Evolutionary conservation across 2,329 filamentous ascomycete genomes (phyloP).

Genomic region (Colletotrichum cereale): DNA sequence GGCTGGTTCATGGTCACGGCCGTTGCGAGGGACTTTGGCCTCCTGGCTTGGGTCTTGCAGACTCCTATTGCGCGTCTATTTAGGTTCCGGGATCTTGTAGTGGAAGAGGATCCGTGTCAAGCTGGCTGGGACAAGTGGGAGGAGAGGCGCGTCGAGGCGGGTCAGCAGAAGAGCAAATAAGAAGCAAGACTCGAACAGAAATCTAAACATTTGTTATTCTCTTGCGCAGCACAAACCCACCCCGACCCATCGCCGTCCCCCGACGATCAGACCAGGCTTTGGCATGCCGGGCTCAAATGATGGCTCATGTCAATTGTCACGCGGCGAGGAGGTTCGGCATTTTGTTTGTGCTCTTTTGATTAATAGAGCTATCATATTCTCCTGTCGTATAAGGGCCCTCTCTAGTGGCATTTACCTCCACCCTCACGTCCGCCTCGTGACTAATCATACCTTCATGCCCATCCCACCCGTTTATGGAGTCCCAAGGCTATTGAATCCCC

Average conservation of each 20-base stretch:
- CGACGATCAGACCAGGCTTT: background rate
- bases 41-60: constrained; percentile 80
- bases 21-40: constrained; percentile 74
- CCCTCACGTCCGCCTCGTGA: constrained; percentile 26
- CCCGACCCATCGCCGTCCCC: background rate
- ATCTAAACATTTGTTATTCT: background rate
- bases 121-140: constrained; percentile 97
- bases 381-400: constrained; percentile 9
- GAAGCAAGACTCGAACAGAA: background rate
- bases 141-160: constrained; percentile 56
- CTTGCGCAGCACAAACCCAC: background rate
- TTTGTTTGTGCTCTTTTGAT: constrained; percentile 23
- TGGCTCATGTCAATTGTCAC: background rate
- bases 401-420: constrained; percentile 17
- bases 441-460: constrained; percentile 25
- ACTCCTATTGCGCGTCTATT: constrained; percentile 73
- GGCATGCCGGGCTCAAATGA: background rate
- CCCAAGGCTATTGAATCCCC: background rate
- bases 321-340: background rate
- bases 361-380: constrained; percentile 26
- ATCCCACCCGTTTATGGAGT: constrained; percentile 8
- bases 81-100: constrained; percentile 84
- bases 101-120: constrained; percentile 90
- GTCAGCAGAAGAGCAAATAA: constrained; percentile 48
- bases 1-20: constrained; percentile 83